Conservation (phyloP, 192 early-diverging fungal genomes). For the Chytriomyces confervae region DNA sequence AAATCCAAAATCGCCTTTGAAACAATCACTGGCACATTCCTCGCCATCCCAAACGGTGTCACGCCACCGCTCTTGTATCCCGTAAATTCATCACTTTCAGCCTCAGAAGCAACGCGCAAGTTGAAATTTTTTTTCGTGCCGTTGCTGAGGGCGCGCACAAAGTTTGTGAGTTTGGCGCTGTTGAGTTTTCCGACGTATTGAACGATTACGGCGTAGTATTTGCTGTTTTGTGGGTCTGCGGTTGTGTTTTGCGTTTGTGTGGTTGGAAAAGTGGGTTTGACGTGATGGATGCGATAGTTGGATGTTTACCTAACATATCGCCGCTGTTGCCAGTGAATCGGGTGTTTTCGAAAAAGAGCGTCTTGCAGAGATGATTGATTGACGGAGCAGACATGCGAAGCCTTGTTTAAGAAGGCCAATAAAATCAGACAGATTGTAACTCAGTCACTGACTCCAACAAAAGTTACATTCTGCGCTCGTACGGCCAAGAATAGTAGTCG, state of each 20-base stretch:
- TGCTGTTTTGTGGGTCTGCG: slow-evolving; percentile 58
- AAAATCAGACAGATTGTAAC: not conserved
- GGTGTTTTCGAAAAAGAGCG: slow-evolving; percentile 89
- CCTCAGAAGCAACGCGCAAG: slow-evolving; percentile 71
- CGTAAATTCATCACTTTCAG: slow-evolving; percentile 67
- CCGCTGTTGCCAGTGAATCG: slow-evolving; percentile 60
- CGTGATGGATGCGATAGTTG: not conserved
- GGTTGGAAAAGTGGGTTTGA: not conserved
- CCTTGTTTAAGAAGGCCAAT: not conserved
- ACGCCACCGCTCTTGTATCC: slow-evolving; percentile 61
- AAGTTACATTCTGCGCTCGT: slow-evolving; percentile 72
- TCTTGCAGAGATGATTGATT: slow-evolving; percentile 84
- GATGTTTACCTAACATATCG: slow-evolving; percentile 38
- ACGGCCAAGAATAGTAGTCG: slow-evolving; percentile 81
- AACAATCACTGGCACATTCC: slow-evolving; percentile 69
- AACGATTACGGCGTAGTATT: slow-evolving; percentile 73
- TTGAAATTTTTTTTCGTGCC: slow-evolving; percentile 77
- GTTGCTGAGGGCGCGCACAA: slow-evolving; percentile 59
- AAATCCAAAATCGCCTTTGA: slow-evolving; percentile 66
- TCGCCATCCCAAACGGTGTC: slow-evolving; percentile 52
- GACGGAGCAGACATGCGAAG: slow-evolving; percentile 71
- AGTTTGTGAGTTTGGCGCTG: slow-evolving; percentile 68
- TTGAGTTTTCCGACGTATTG: slow-evolving; percentile 66
- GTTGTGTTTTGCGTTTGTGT: too few relatives aligned
- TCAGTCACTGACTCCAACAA: too few relatives aligned